Conservation (phyloP, 2,329 filamentous ascomycete genomes). For the Sporothrix sp. region DNA sequence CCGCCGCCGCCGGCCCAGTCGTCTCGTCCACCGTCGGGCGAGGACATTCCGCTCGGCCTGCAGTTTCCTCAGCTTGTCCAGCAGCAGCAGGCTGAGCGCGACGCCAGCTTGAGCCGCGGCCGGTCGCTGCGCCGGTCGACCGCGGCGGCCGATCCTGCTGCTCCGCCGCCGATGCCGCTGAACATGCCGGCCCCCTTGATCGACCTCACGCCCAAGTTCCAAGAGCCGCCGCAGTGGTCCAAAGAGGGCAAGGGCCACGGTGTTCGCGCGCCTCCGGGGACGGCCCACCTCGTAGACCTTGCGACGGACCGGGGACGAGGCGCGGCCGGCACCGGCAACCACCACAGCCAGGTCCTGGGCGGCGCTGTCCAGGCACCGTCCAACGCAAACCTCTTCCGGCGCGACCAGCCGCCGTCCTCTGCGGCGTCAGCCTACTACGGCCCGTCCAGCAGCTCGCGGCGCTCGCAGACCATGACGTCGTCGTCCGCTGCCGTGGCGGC, state of each 20-base stretch:
- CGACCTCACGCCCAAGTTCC: constrained; percentile 56
- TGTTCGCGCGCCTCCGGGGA: constrained; percentile 31
- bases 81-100: constrained; percentile 25
- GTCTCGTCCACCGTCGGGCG: constrained; percentile 13
- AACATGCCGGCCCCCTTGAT: constrained; percentile 49
- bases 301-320: constrained; percentile 27
- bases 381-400: constrained; percentile 5
- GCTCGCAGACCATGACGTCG: constrained; percentile 16
- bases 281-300: constrained; percentile 38
- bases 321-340: background rate
- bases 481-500: constrained; percentile 11
- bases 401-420: background rate
- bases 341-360: background rate
- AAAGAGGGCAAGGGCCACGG: constrained; percentile 43
- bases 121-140: constrained; percentile 3
- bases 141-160: background rate
- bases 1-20: background rate
- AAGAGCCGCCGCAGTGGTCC: constrained; percentile 51
- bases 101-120: constrained; percentile 6
- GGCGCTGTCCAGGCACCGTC: background rate
- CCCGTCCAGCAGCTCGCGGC: background rate
- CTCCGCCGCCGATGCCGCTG: constrained; percentile 21
- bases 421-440: background rate
- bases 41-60: constrained; percentile 14
- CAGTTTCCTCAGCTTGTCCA: constrained; percentile 10